phyloP scores from a whole-genome alignment of 805 yeast genomes.

The Ascoidea tarda region DNA sequence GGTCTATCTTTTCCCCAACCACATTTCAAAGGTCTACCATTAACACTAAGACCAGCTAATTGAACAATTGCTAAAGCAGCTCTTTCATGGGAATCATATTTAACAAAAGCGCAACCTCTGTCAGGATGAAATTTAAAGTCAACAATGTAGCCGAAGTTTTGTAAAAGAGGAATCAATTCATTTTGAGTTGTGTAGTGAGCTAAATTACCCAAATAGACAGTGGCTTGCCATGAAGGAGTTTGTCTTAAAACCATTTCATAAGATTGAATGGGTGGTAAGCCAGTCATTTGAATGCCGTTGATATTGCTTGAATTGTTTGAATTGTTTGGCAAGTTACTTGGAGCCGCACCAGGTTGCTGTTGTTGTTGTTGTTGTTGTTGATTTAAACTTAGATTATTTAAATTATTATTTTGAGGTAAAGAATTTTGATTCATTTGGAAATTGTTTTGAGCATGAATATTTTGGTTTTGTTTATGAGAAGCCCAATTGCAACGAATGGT shows the following conservation, averaged over 20 bases:
- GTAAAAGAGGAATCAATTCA: constrained; percentile 61
- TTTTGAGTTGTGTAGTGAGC: constrained; percentile 63
- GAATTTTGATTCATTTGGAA: constrained; percentile 10
- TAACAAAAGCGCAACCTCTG: constrained; percentile 79
- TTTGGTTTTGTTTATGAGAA: constrained; percentile 39
- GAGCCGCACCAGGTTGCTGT: constrained; percentile 1
- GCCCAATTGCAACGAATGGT: constrained; percentile 85
- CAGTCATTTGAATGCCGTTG: constrained; percentile 5
- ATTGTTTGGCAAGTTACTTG: background rate
- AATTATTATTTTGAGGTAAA: constrained; percentile 7
- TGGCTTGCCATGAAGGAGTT: constrained; percentile 72
- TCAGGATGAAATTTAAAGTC: constrained; percentile 73
- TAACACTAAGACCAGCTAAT: constrained; percentile 43
- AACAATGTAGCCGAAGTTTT: constrained; percentile 69
- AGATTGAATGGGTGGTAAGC: constrained; percentile 30
- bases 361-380: constrained; percentile 7
- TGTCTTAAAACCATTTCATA: constrained; percentile 64
- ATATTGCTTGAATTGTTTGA: constrained; percentile 5
- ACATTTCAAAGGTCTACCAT: constrained; percentile 67
- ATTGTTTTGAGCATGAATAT: constrained; percentile 12
- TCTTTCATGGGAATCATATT: constrained; percentile 74
- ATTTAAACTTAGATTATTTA: constrained; percentile 3
- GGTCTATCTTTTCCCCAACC: constrained; percentile 71
- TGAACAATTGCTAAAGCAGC: constrained; percentile 84
- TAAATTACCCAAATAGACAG: constrained; percentile 78